Percentiles rank a stretch among this genome's conserved stretches.
These are phyloP conservation scores for Eucalyptus grandis DNA, from an alignment of 345 rosid species.

Conservation along the genomic window DNA sequence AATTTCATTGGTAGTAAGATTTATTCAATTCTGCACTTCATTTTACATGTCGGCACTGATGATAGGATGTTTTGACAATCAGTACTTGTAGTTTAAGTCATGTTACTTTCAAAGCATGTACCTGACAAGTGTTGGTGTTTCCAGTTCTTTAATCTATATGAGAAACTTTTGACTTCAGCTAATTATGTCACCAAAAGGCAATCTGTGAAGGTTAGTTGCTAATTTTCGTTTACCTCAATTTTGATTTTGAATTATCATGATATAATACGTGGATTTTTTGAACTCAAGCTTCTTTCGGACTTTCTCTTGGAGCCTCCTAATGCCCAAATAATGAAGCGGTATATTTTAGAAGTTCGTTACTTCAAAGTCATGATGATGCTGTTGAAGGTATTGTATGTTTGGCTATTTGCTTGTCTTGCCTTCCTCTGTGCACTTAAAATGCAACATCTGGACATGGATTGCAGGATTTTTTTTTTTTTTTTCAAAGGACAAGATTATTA, in stretches of 20 bases:
- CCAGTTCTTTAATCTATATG: slow-evolving; percentile 88
- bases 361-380: slow-evolving; percentile 91
- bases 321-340: slow-evolving; percentile 88
- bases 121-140: slow-evolving; percentile 4
- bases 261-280: neutral
- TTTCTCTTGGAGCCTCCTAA: slow-evolving; percentile 85
- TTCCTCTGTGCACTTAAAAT: neutral
- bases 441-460: neutral
- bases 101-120: neutral
- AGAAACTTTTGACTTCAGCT: slow-evolving; percentile 71
- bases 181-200: slow-evolving; percentile 98
- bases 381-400: slow-evolving; percentile 42
- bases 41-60: neutral
- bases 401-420: neutral
- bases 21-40: neutral
- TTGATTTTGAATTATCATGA: neutral
- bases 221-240: neutral
- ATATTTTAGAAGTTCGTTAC: slow-evolving; percentile 77
- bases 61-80: neutral
- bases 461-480: neutral
- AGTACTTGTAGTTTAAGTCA: neutral
- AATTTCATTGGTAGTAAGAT: neutral
- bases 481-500: neutral
- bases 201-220: slow-evolving; percentile 72
- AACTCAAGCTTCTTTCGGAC: slow-evolving; percentile 78